These are phyloP conservation scores for Penicillium pulvis DNA, from an alignment of 495 filamentous ascomycete genomes.

Conservation along the genomic window DNA sequence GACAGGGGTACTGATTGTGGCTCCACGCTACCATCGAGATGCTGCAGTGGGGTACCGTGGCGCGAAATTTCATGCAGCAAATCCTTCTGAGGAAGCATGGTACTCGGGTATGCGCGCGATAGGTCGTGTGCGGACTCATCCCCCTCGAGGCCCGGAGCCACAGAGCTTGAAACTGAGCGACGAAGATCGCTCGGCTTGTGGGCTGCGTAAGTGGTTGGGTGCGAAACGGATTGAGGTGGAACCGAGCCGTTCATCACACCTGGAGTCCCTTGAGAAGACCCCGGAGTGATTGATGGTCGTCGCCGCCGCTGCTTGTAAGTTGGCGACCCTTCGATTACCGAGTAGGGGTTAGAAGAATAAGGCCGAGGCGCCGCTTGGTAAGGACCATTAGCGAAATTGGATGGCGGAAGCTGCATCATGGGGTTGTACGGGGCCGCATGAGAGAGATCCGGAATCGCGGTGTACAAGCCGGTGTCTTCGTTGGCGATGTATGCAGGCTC, in stretches of 20 bases:
- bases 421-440: constrained; percentile 61
- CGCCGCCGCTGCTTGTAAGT: constrained; percentile 97
- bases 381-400: constrained; percentile 75
- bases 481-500: constrained; percentile 98
- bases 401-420: constrained; percentile 89
- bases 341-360: constrained; percentile 84
- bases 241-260: constrained; percentile 40
- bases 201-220: constrained; percentile 53
- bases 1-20: constrained; percentile 59
- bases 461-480: constrained; percentile 94
- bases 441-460: constrained; percentile 83
- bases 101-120: constrained; percentile 63
- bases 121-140: constrained; percentile 72
- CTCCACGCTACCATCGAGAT: constrained; percentile 75
- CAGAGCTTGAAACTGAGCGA: constrained; percentile 87
- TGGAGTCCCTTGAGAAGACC: constrained; percentile 63
- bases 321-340: constrained; percentile 94
- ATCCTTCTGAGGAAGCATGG: constrained; percentile 74
- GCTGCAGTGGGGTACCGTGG: constrained; percentile 82
- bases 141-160: constrained; percentile 77
- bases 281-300: constrained; percentile 86
- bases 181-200: constrained; percentile 84
- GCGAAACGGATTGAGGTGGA: constrained; percentile 32
- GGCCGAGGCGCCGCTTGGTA: constrained; percentile 68
- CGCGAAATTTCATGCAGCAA: constrained; percentile 79